phyloP scores from a whole-genome alignment of 306 rosid genomes.

The Lithocarpus polystachyus region DNA sequence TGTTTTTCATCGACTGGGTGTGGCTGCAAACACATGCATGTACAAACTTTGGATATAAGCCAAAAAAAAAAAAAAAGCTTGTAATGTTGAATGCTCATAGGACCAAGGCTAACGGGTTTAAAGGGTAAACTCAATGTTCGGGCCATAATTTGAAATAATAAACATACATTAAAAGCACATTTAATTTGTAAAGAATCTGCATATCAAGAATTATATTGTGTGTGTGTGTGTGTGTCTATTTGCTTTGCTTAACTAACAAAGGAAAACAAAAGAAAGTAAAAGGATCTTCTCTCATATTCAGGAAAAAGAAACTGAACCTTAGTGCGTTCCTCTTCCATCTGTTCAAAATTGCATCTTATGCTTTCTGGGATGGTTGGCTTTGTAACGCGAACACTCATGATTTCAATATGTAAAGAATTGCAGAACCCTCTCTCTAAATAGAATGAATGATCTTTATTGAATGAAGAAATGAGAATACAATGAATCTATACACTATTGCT shows the following conservation, averaged over 20 bases:
- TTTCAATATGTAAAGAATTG: conserved; percentile 39
- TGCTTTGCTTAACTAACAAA: too few relatives aligned
- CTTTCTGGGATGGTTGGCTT: conserved; percentile 83
- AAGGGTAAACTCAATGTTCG: background rate
- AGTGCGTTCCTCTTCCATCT: conserved; percentile 97
- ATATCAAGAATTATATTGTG: too few relatives aligned
- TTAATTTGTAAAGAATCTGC: too few relatives aligned
- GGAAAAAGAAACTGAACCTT: conserved; percentile 55
- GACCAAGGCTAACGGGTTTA: background rate
- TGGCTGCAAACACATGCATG: too few relatives aligned
- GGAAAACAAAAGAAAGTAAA: background rate
- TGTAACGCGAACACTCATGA: conserved; percentile 80
- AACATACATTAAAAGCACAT: background rate
- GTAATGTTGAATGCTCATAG: too few relatives aligned
- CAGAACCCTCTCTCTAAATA: too few relatives aligned
- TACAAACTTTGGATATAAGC: too few relatives aligned
- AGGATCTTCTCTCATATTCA: background rate
- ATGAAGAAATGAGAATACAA: too few relatives aligned
- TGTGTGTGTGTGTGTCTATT: background rate
- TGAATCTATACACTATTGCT: too few relatives aligned
- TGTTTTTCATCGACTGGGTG: background rate
- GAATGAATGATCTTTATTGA: too few relatives aligned
- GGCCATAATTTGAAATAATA: background rate
- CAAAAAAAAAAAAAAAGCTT: too few relatives aligned
- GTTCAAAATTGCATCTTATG: conserved; percentile 70